Conservation (phyloP, 176 grass and related monocot genomes). For the Zea luxurians region DNA sequence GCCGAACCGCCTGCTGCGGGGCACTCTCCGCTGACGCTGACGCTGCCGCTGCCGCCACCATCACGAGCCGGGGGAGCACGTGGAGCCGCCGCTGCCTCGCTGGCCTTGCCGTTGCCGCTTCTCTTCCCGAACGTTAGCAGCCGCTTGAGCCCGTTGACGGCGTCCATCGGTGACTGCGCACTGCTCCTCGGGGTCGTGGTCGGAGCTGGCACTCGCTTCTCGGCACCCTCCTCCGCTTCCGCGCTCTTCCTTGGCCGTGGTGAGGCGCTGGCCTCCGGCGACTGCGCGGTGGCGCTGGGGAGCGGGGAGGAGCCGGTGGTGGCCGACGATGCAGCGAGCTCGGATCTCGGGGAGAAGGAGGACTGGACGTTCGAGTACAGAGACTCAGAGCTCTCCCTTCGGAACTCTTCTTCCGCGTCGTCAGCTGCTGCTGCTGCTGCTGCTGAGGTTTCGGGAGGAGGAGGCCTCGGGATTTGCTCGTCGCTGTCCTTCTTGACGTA, state of each 20-base stretch:
- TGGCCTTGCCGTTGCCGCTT: slow-evolving; percentile 42
- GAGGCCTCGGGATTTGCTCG: neutral
- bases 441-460: too few relatives aligned
- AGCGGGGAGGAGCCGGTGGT: slow-evolving; percentile 33
- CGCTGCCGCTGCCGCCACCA: slow-evolving; percentile 12
- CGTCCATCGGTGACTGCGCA: slow-evolving; percentile 54
- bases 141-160: slow-evolving; percentile 55
- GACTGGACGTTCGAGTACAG: slow-evolving; percentile 67
- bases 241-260: slow-evolving; percentile 43
- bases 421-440: neutral
- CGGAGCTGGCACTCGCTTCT: slow-evolving; percentile 13
- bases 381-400: slow-evolving; percentile 51
- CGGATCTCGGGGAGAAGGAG: slow-evolving; percentile 63
- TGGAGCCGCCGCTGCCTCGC: neutral
- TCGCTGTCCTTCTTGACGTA: slow-evolving; percentile 42
- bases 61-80: neutral
- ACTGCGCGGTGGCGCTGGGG: slow-evolving; percentile 21
- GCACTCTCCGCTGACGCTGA: slow-evolving; percentile 19
- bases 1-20: slow-evolving; percentile 23
- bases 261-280: slow-evolving; percentile 36
- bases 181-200: neutral
- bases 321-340: slow-evolving; percentile 24
- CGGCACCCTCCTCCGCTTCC: slow-evolving; percentile 30
- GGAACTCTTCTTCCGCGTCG: slow-evolving; percentile 29
- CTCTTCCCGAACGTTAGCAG: slow-evolving; percentile 69